Evolutionary conservation across 352 stramenopile genomes (phyloP).

Genomic region (Phytophthora litchii): DNA sequence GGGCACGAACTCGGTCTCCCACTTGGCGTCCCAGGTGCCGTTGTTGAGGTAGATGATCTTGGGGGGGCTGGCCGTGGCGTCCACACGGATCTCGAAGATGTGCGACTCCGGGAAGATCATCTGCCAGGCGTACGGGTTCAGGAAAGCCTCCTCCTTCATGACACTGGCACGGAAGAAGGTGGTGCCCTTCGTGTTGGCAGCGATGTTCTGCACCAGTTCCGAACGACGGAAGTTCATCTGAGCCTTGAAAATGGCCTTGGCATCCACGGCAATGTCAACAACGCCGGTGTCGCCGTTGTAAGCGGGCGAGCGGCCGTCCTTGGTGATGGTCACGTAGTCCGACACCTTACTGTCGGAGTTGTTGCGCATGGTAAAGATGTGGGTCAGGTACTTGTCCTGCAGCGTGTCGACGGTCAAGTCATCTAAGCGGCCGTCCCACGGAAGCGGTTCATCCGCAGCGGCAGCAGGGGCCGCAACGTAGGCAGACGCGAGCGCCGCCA

Average conservation of each 20-base stretch:
- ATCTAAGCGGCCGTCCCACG: conserved; percentile 58
- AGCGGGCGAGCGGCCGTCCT: conserved; percentile 47
- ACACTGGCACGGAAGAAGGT: conserved; percentile 17
- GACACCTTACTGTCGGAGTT: conserved; percentile 38
- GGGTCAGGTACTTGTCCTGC: conserved; percentile 59
- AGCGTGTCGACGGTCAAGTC: conserved; percentile 63
- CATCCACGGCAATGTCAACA: conserved; percentile 35
- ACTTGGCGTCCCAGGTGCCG: conserved; percentile 19
- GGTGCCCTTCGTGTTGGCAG: conserved; percentile 2
- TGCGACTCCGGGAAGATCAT: conserved; percentile 15
- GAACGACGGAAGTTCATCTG: conserved; percentile 14
- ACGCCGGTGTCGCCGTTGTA: conserved; percentile 71
- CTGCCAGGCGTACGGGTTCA: conserved; percentile 10
- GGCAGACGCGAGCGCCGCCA: conserved; percentile 31
- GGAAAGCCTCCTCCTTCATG: conserved; percentile 14
- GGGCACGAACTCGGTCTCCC: conserved; percentile 8
- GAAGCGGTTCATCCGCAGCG: conserved; percentile 37
- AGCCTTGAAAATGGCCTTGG: conserved; percentile 14
- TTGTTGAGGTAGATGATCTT: conserved; percentile 22
- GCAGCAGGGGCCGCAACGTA: conserved; percentile 17
- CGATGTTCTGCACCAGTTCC: conserved; percentile 15
- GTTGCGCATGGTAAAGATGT: conserved; percentile 69
- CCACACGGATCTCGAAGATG: conserved; percentile 15
- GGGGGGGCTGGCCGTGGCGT: neutral
- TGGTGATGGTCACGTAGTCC: conserved; percentile 57